These are phyloP conservation scores for Pseudognaphalium luteoalbum DNA, from an alignment of 129 eudicot species.

Conservation along the genomic window DNA sequence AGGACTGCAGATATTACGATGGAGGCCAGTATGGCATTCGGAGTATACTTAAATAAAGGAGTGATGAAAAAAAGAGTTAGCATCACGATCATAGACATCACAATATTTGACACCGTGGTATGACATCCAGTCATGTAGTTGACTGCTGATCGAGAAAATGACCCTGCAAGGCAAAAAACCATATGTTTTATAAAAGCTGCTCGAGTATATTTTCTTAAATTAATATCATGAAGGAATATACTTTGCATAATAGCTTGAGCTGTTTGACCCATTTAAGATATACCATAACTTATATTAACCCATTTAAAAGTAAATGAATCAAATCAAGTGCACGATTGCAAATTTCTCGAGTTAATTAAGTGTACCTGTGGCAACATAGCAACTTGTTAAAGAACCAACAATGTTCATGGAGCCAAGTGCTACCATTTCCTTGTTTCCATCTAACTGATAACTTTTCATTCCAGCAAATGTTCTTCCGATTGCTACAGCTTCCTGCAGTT, in stretches of 20 bases:
- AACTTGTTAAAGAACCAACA: constrained; percentile 66
- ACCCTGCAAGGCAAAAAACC: neutral
- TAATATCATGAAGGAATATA: no score
- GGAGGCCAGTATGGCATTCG: constrained; percentile 57
- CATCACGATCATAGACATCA: constrained; percentile 51
- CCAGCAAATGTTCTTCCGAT: constrained; percentile 81
- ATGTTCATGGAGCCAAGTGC: constrained; percentile 73
- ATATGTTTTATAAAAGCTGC: neutral
- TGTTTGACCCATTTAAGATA: neutral
- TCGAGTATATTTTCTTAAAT: neutral
- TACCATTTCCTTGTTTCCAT: constrained; percentile 79
- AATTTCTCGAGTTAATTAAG: neutral
- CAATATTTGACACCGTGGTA: constrained; percentile 57
- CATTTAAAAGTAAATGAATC: neutral
- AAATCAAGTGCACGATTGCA: no score
- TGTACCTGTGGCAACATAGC: constrained; percentile 62
- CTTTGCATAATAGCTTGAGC: no score
- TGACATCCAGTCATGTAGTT: constrained; percentile 59
- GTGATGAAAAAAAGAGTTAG: constrained; percentile 48
- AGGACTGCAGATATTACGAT: constrained; percentile 55
- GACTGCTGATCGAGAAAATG: constrained; percentile 29
- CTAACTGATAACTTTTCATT: constrained; percentile 55
- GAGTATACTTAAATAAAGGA: constrained; percentile 53
- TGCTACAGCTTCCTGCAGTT: constrained; percentile 63
- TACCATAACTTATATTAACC: no score